These are phyloP conservation scores for Sordariomycetes sp. DNA, from an alignment of 2,329 filamentous ascomycete species.

Conservation along the genomic window DNA sequence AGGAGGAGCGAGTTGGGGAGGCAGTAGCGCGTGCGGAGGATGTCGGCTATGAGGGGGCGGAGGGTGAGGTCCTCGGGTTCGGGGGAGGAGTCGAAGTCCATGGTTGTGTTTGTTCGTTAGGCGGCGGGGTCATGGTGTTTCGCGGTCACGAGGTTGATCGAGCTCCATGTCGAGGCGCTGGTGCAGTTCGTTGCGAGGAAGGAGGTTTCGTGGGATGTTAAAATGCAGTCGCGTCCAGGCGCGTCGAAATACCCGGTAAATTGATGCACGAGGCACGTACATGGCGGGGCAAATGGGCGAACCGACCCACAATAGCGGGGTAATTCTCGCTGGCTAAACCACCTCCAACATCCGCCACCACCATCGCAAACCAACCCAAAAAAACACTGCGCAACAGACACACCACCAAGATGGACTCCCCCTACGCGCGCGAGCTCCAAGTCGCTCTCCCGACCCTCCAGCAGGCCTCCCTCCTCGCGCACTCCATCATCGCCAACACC, in stretches of 20 bases:
- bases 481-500: constrained; percentile 31
- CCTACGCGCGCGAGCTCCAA: constrained; percentile 28
- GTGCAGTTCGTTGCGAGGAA: too few relatives aligned
- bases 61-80: constrained; percentile 8
- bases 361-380: background rate
- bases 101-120: background rate
- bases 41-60: constrained; percentile 32
- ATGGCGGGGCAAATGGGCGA: too few relatives aligned
- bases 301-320: background rate
- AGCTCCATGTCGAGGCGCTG: too few relatives aligned
- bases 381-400: background rate
- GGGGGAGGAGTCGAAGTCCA: background rate
- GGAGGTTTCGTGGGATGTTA: too few relatives aligned
- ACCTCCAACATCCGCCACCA: background rate
- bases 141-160: too few relatives aligned
- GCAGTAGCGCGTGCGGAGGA: constrained; percentile 37
- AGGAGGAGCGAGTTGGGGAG: constrained; percentile 36
- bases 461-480: constrained; percentile 36
- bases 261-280: too few relatives aligned
- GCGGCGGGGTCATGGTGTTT: background rate
- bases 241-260: background rate
- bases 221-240: background rate
- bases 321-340: background rate
- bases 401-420: constrained; percentile 25
- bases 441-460: constrained; percentile 30